Evolutionary conservation across 2,329 filamentous ascomycete genomes (phyloP).

Genomic region (Exophiala mesophila): DNA sequence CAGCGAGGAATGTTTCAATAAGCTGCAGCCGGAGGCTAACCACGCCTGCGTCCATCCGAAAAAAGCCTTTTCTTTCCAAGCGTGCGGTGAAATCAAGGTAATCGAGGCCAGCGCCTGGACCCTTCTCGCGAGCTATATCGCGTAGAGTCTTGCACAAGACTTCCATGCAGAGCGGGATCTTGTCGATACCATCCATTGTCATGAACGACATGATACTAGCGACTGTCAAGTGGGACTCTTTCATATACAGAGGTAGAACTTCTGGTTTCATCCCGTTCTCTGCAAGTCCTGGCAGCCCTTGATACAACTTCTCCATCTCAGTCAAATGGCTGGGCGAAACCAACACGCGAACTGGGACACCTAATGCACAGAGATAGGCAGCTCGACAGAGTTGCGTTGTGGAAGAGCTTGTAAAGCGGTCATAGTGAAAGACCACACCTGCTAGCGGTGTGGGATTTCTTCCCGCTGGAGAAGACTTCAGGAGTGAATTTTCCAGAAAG

Average conservation of each 20-base stretch:
- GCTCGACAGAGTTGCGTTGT: constrained; percentile 48
- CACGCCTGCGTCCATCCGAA: constrained; percentile 48
- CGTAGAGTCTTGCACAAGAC: constrained; percentile 46
- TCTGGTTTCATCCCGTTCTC: constrained; percentile 33
- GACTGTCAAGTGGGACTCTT: constrained; percentile 47
- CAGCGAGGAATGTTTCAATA: constrained; percentile 59
- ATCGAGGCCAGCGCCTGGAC: constrained; percentile 36
- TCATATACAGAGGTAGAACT: constrained; percentile 45
- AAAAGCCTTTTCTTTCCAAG: constrained; percentile 39
- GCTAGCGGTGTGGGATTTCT: constrained; percentile 48
- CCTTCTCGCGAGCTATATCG: constrained; percentile 43
- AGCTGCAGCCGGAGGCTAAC: constrained; percentile 58
- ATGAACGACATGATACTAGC: constrained; percentile 53
- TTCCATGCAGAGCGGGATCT: constrained; percentile 50
- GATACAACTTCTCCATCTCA: constrained; percentile 41
- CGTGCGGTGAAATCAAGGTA: constrained; percentile 42
- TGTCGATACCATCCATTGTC: constrained; percentile 42
- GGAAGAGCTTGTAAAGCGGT: constrained; percentile 46
- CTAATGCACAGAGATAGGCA: constrained; percentile 47
- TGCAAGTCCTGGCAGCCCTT: constrained; percentile 32
- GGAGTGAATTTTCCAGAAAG: constrained; percentile 46
- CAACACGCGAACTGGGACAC: constrained; percentile 47
- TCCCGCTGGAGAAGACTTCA: constrained; percentile 51
- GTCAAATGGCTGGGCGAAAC: constrained; percentile 47
- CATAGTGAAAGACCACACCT: constrained; percentile 62